These are phyloP conservation scores for Artomyces pyxidatus DNA, from an alignment of 768 basidiomycete genomes.

Conservation along the genomic window DNA sequence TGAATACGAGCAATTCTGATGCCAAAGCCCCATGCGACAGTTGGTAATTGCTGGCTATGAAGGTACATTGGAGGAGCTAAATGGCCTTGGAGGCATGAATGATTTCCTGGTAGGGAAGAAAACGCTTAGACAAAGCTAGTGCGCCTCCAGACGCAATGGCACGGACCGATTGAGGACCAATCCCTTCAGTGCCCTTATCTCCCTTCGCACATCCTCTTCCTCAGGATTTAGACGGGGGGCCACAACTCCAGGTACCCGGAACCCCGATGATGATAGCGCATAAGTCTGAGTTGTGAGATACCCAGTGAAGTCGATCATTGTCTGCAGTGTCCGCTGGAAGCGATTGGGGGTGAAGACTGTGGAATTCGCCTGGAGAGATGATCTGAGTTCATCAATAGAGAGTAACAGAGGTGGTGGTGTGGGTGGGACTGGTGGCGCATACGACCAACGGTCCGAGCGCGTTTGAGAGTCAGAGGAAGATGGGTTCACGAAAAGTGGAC, in stretches of 20 bases:
- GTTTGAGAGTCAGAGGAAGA: too few relatives aligned
- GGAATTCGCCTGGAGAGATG: conserved; percentile 3
- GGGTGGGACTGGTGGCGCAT: conserved; percentile 23
- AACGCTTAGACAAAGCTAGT: conserved; percentile 1
- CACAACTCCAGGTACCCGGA: conserved; percentile 16
- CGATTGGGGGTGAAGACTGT: conserved; percentile 22
- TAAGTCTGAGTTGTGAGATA: conserved; percentile 74
- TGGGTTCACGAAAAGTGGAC: conserved; percentile 47
- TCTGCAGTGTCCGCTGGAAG: conserved; percentile 55
- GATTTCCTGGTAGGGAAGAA: conserved; percentile 9
- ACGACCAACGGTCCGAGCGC: conserved; percentile 29
- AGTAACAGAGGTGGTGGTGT: conserved; percentile 18
- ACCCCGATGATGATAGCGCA: conserved; percentile 24
- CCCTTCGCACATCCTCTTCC: conserved; percentile 64
- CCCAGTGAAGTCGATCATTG: conserved; percentile 67
- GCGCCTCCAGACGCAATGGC: neutral
- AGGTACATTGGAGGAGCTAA: neutral
- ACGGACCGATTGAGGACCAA: conserved; percentile 66
- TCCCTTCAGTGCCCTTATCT: conserved; percentile 73
- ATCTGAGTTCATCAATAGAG: conserved; percentile 14
- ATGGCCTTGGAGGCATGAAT: conserved; percentile 10
- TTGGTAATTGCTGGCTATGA: too few relatives aligned
- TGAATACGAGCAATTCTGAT: too few relatives aligned
- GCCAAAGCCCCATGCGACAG: too few relatives aligned
- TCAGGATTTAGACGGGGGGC: conserved; percentile 24